phyloP scores from a whole-genome alignment of 2,329 filamentous ascomycete genomes.

The Proliferodiscus dingleyae region DNA sequence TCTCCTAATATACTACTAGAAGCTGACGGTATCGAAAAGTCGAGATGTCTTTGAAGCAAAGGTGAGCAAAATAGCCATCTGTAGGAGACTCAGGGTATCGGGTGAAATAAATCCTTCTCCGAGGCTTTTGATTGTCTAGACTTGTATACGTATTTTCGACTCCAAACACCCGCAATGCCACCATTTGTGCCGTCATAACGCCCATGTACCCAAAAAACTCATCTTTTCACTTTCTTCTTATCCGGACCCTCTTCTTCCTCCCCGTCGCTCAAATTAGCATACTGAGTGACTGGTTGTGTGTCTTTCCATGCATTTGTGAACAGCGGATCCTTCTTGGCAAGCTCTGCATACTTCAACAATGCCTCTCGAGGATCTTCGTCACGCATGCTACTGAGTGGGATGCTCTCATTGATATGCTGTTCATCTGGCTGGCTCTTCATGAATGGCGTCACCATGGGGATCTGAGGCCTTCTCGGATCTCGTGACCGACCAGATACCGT shows the following conservation, averaged over 20 bases:
- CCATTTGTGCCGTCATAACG: background rate
- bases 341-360: conserved; percentile 88
- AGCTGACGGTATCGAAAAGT: too few relatives aligned
- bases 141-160: background rate
- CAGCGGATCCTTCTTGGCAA: conserved; percentile 86
- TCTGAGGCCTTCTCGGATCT: conserved; percentile 80
- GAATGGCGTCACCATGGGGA: conserved; percentile 82
- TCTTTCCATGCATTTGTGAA: conserved; percentile 92
- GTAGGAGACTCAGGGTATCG: too few relatives aligned
- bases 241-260: conserved; percentile 61
- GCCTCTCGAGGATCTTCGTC: conserved; percentile 96
- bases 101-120: background rate
- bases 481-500: conserved; percentile 71
- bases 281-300: conserved; percentile 89
- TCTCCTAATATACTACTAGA: too few relatives aligned
- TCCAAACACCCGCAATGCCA: background rate
- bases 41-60: too few relatives aligned
- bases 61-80: too few relatives aligned
- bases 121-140: background rate
- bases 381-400: conserved; percentile 85
- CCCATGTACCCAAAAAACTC: background rate
- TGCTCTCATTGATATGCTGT: conserved; percentile 80
- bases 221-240: conserved; percentile 54
- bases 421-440: conserved; percentile 86
- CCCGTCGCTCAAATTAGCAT: conserved; percentile 83